Percentiles rank a stretch among this genome's conserved stretches.
Evolutionary conservation across 2,329 filamentous ascomycete genomes (phyloP).

Genomic region (Microsporum audouinii): DNA sequence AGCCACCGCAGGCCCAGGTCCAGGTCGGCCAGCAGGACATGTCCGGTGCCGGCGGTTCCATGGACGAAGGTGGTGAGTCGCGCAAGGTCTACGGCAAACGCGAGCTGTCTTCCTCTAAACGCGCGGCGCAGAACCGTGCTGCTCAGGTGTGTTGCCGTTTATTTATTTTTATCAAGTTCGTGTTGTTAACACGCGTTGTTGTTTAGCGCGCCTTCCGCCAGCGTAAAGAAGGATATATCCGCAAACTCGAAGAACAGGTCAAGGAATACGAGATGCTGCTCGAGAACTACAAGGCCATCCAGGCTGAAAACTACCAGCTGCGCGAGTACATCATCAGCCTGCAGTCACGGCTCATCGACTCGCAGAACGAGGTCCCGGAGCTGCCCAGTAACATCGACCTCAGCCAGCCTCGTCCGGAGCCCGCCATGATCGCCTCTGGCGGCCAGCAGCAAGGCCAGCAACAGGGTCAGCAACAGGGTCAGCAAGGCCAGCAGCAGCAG

Average conservation of each 20-base stretch:
- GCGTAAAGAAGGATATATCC: conserved; percentile 96
- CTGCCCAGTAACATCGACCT: conserved; percentile 72
- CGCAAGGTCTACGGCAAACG: conserved; percentile 65
- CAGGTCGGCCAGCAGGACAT: conserved; percentile 2
- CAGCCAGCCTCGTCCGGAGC: conserved; percentile 39
- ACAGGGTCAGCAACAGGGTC: conserved; percentile 6
- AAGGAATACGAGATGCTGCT: conserved; percentile 67
- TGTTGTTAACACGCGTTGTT: conserved; percentile 1
- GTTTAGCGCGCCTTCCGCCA: conserved; percentile 84
- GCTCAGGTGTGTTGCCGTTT: conserved; percentile 61
- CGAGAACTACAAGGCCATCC: conserved; percentile 64
- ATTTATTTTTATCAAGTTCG: neutral
- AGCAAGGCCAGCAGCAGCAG: conserved; percentile 10
- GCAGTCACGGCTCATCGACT: conserved; percentile 74
- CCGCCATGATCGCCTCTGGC: conserved; percentile 17
- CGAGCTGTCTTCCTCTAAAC: conserved; percentile 88
- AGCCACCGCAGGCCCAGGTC: conserved; percentile 3
- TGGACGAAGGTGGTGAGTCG: conserved; percentile 41
- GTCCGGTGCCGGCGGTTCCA: neutral
- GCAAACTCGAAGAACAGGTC: conserved; percentile 90
- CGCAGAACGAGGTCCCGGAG: conserved; percentile 70
- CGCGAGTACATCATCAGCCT: conserved; percentile 87
- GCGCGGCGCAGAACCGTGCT: conserved; percentile 89
- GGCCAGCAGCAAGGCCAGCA: conserved; percentile 9
- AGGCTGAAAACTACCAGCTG: conserved; percentile 79